Conservation (phyloP, 2,329 filamentous ascomycete species). For the Elsinoe australis region DNA sequence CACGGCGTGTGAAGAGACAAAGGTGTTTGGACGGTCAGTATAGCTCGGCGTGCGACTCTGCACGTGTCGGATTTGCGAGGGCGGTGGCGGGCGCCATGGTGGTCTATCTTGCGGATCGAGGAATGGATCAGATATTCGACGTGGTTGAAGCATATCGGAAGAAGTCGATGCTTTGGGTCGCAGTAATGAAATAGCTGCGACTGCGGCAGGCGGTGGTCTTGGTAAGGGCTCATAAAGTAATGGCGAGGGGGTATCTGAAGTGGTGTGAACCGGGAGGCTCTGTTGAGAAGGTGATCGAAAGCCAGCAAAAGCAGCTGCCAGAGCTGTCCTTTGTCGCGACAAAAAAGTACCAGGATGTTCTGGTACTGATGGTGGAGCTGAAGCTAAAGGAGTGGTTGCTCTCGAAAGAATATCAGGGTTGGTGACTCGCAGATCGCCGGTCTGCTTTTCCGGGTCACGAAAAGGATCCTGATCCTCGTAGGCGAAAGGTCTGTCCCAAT, state of each 20-base stretch:
- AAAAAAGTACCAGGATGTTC: constrained; percentile 4
- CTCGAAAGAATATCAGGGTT: constrained; percentile 26
- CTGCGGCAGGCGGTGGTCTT: constrained; percentile 7
- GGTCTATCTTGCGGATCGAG: constrained; percentile 12
- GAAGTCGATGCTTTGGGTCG: constrained; percentile 13
- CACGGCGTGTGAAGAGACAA: constrained; percentile 3
- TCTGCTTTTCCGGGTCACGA: constrained; percentile 25
- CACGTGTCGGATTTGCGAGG: constrained; percentile 12
- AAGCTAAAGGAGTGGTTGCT: constrained; percentile 13
- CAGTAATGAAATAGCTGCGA: constrained; percentile 3
- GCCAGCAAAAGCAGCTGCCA: constrained; percentile 13
- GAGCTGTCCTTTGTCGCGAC: constrained; percentile 15
- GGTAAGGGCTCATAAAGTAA: constrained; percentile 11
- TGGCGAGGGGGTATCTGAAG: constrained; percentile 9
- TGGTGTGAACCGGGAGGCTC: constrained; percentile 8
- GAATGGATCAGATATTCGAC: constrained; percentile 13
- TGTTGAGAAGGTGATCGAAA: constrained; percentile 9
- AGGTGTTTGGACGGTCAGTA: constrained; percentile 4
- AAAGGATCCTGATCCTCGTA: constrained; percentile 26
- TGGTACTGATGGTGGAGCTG: constrained; percentile 1
- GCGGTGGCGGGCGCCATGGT: constrained; percentile 5
- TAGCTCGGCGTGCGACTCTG: constrained; percentile 14
- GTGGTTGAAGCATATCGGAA: constrained; percentile 8
- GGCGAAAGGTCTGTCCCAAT: constrained; percentile 31
- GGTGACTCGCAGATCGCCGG: constrained; percentile 27